Evolutionary conservation across 2,329 filamentous ascomycete species (phyloP).

Genomic region (Stagonosporopsis tanaceti): DNA sequence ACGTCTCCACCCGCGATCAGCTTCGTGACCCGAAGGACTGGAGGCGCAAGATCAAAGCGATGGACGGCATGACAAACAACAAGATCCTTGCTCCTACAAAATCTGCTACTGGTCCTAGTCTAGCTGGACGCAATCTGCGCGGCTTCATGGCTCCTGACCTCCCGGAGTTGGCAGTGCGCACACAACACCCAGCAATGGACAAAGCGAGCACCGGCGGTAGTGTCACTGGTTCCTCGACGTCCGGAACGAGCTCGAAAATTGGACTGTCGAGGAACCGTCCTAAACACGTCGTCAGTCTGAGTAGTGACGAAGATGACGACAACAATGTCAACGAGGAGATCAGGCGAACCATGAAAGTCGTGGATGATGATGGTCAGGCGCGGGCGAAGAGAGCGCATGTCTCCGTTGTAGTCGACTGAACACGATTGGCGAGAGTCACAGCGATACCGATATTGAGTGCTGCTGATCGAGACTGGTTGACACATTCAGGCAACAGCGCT

Average conservation of each 20-base stretch:
- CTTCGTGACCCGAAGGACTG: slow-evolving; percentile 57
- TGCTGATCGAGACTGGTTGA: neutral
- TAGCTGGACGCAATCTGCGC: slow-evolving; percentile 10
- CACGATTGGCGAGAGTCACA: neutral
- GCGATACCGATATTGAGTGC: neutral
- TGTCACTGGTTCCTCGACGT: neutral
- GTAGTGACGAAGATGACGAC: slow-evolving; percentile 23
- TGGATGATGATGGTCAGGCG: neutral
- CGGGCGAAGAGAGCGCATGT: slow-evolving; percentile 29
- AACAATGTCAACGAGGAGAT: slow-evolving; percentile 27
- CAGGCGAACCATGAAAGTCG: slow-evolving; percentile 17
- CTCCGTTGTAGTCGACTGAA: slow-evolving; percentile 31
- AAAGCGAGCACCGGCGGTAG: slow-evolving; percentile 2
- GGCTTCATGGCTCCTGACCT: slow-evolving; percentile 32
- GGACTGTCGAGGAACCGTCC: slow-evolving; percentile 21
- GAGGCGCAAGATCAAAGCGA: slow-evolving; percentile 55
- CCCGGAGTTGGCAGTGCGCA: slow-evolving; percentile 10
- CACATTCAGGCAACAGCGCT: neutral
- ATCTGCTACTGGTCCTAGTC: neutral
- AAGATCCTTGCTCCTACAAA: slow-evolving; percentile 8
- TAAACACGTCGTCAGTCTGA: slow-evolving; percentile 17
- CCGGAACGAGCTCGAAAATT: neutral
- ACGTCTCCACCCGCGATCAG: slow-evolving; percentile 57
- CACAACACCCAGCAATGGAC: neutral
- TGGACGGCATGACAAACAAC: slow-evolving; percentile 45